A percentile compares a stretch with the other conserved stretches of the same genome.
phyloP scores from a whole-genome alignment of 139 green algal genomes.

The Bryopsis sp. region DNA sequence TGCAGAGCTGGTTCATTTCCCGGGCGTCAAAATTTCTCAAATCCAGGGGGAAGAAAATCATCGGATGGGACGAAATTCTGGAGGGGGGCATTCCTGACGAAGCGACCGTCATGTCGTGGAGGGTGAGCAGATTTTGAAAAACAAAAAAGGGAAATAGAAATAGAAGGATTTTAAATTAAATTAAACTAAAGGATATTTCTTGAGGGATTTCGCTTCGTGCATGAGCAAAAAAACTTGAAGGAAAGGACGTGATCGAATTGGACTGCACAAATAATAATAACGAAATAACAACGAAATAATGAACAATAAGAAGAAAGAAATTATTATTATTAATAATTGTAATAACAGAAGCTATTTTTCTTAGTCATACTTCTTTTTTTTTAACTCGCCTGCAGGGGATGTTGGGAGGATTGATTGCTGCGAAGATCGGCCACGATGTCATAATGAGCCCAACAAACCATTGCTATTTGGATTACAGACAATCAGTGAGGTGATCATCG shows the following conservation, averaged over 20 bases:
- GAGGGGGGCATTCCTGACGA: conserved; percentile 40
- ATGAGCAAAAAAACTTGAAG: conserved; percentile 5
- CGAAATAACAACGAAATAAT: too few relatives aligned
- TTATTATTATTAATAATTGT: too few relatives aligned
- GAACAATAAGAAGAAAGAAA: too few relatives aligned
- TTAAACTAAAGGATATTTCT: too few relatives aligned
- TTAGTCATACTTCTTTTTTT: too few relatives aligned
- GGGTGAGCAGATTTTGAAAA: conserved; percentile 24
- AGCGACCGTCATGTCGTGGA: conserved; percentile 53
- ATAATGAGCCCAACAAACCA: conserved; percentile 58
- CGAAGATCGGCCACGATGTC: conserved; percentile 41
- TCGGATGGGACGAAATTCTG: conserved; percentile 63
- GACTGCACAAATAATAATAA: too few relatives aligned
- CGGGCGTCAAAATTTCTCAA: conserved; percentile 34
- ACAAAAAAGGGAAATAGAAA: background rate
- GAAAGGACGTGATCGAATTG: too few relatives aligned
- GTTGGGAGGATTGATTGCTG: conserved; percentile 39
- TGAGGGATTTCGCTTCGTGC: conserved; percentile 10
- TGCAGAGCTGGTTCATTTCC: conserved; percentile 54
- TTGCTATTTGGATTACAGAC: conserved; percentile 65
- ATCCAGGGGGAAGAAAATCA: conserved; percentile 26
- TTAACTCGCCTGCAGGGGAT: conserved; percentile 32
- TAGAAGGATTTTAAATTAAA: too few relatives aligned
- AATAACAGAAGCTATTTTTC: too few relatives aligned
- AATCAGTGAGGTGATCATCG: conserved; percentile 28